Conservation (phyloP, 1,139 yeast genomes). For the Saccharomyces hybrid region DNA sequence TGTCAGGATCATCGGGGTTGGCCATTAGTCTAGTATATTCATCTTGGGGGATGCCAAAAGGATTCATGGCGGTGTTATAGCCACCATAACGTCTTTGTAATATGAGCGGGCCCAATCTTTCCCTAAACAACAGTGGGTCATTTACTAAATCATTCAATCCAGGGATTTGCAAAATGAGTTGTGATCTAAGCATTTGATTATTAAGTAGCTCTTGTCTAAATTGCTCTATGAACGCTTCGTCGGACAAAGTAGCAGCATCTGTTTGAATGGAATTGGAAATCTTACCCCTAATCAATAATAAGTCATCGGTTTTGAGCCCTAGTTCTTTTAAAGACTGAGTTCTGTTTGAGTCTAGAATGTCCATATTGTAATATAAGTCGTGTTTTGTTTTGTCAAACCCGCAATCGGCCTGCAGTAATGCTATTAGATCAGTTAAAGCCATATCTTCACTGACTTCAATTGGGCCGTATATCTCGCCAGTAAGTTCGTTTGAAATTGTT, state of each 20-base stretch:
- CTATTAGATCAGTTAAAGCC: conserved; percentile 60
- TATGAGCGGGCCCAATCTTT: conserved; percentile 36
- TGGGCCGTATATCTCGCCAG: conserved; percentile 28
- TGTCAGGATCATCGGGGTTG: conserved; percentile 71
- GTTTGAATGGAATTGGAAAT: conserved; percentile 8
- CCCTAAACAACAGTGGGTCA: conserved; percentile 48
- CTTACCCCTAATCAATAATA: conserved; percentile 40
- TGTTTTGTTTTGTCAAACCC: conserved; percentile 44
- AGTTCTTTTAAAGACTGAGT: conserved; percentile 39
- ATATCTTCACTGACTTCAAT: conserved; percentile 49
- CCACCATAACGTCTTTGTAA: conserved; percentile 27
- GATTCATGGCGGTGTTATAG: conserved; percentile 24
- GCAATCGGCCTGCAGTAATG: conserved; percentile 72
- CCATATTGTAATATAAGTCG: conserved; percentile 43
- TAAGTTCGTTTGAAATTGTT: conserved; percentile 27
- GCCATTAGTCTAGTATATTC: conserved; percentile 48
- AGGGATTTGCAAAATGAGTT: conserved; percentile 37
- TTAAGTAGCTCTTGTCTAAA: conserved; percentile 43
- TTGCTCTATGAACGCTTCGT: conserved; percentile 42
- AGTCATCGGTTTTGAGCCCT: conserved; percentile 50
- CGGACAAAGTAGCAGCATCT: conserved; percentile 13
- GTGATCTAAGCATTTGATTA: conserved; percentile 37
- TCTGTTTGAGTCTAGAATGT: conserved; percentile 34
- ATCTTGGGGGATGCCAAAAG: conserved; percentile 34
- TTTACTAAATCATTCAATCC: conserved; percentile 40